phyloP scores from a whole-genome alignment of 2,329 filamentous ascomycete genomes.

The Arthrobotrys pseudoclavata region DNA sequence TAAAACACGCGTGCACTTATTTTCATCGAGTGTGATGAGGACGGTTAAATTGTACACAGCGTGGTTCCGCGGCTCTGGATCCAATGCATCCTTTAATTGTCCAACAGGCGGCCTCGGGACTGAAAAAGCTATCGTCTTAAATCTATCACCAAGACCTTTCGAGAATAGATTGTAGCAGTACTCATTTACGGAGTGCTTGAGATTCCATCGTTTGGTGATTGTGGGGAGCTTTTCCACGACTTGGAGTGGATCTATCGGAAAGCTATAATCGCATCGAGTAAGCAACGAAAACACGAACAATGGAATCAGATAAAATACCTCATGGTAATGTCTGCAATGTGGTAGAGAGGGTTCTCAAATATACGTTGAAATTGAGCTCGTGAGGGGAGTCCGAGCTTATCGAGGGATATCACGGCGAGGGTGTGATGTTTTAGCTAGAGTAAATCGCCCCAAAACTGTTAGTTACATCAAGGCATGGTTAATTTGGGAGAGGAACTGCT shows the following conservation, averaged over 20 bases:
- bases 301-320: slow-evolving; percentile 32
- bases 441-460: slow-evolving; percentile 16
- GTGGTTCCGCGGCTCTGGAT: background rate
- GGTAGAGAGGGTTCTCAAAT: slow-evolving; percentile 73
- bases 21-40: slow-evolving; percentile 24
- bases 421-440: slow-evolving; percentile 79
- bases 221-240: background rate
- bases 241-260: slow-evolving; percentile 63
- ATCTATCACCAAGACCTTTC: slow-evolving; percentile 69
- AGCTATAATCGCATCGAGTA: slow-evolving; percentile 53
- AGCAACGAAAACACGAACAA: background rate
- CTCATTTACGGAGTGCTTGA: slow-evolving; percentile 21
- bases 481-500: background rate
- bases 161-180: slow-evolving; percentile 63
- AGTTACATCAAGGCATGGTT: slow-evolving; percentile 12
- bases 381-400: slow-evolving; percentile 74
- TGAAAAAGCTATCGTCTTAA: slow-evolving; percentile 15
- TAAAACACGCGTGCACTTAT: slow-evolving; percentile 75
- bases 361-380: slow-evolving; percentile 83
- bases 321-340: slow-evolving; percentile 72
- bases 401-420: slow-evolving; percentile 80
- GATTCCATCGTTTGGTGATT: slow-evolving; percentile 10
- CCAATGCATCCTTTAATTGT: slow-evolving; percentile 62
- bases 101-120: slow-evolving; percentile 65
- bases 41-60: slow-evolving; percentile 5